Conservation (phyloP, 2,329 filamentous ascomycete genomes). For the Neonectria ditissima region DNA sequence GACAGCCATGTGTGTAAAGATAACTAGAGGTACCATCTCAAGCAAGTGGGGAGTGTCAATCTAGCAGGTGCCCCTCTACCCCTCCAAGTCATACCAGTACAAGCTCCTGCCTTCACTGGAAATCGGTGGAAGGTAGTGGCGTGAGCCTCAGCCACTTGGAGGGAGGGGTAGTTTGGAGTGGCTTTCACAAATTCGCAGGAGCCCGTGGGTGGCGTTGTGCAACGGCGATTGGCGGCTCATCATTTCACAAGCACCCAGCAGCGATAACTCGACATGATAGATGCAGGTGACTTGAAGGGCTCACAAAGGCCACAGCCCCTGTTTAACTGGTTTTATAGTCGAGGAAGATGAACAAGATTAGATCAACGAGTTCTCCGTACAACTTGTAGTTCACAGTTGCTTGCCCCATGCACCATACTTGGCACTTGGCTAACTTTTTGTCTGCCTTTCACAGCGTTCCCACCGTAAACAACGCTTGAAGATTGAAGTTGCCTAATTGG, state of each 20-base stretch:
- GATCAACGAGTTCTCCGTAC: background rate
- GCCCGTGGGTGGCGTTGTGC: constrained; percentile 9
- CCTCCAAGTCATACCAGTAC: background rate
- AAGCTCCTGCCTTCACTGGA: constrained; percentile 13
- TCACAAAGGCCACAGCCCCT: background rate
- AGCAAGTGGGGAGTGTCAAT: constrained; percentile 2
- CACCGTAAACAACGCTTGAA: background rate
- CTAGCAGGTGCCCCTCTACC: constrained; percentile 10
- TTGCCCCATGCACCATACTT: background rate
- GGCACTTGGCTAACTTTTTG: background rate
- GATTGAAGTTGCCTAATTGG: constrained; percentile 18
- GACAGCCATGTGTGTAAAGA: background rate
- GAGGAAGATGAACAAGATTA: background rate
- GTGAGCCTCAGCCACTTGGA: constrained; percentile 14
- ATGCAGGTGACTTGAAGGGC: too few relatives aligned
- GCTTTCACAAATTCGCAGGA: constrained; percentile 8
- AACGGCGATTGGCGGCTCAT: background rate
- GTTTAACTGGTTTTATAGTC: too few relatives aligned
- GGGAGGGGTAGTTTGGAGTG: constrained; percentile 16
- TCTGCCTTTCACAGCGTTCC: background rate
- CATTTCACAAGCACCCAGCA: background rate
- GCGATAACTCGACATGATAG: background rate
- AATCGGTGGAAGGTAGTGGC: constrained; percentile 20
- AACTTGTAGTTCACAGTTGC: background rate
- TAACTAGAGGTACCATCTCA: background rate